Conservation (phyloP, 192 early-diverging fungal genomes). For the Rhizophagus clarus region DNA sequence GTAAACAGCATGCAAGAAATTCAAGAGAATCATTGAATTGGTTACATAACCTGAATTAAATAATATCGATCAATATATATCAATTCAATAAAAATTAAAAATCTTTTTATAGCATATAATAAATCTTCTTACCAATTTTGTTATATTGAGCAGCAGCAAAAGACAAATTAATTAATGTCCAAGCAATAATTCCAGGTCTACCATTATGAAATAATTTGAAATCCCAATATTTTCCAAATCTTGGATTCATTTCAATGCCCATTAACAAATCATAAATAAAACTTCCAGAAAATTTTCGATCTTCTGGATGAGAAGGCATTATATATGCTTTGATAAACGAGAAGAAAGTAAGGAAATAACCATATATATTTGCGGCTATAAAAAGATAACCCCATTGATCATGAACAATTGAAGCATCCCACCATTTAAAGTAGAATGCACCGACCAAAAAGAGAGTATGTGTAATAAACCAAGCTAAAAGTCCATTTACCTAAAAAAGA, state of each 20-base stretch:
- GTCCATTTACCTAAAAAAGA: constrained; percentile 67
- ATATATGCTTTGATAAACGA: constrained; percentile 69
- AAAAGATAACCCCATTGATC: constrained; percentile 77
- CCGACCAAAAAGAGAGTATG: constrained; percentile 67
- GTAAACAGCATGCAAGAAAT: constrained; percentile 72
- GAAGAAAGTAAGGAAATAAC: constrained; percentile 76
- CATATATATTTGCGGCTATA: constrained; percentile 73
- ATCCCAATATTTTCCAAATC: constrained; percentile 74
- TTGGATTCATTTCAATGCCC: constrained; percentile 85
- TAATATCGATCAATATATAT: neutral
- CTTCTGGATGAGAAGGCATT: constrained; percentile 72
- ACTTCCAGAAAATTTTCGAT: constrained; percentile 79
- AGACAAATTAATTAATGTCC: constrained; percentile 78
- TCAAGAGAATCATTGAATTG: constrained; percentile 81
- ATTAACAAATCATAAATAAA: constrained; percentile 75
- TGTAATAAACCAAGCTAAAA: constrained; percentile 71
- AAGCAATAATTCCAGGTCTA: constrained; percentile 81
- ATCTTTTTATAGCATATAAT: no score
- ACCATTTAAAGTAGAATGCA: constrained; percentile 64
- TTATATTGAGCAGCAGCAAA: constrained; percentile 79
- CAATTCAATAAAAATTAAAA: constrained; percentile 27
- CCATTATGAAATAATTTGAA: constrained; percentile 87
- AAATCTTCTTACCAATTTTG: constrained; percentile 52
- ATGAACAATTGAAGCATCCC: constrained; percentile 66
- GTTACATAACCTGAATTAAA: constrained; percentile 52